Evolutionary conservation across 768 basidiomycete genomes (phyloP).

Genomic region (Auriscalpium orientale): DNA sequence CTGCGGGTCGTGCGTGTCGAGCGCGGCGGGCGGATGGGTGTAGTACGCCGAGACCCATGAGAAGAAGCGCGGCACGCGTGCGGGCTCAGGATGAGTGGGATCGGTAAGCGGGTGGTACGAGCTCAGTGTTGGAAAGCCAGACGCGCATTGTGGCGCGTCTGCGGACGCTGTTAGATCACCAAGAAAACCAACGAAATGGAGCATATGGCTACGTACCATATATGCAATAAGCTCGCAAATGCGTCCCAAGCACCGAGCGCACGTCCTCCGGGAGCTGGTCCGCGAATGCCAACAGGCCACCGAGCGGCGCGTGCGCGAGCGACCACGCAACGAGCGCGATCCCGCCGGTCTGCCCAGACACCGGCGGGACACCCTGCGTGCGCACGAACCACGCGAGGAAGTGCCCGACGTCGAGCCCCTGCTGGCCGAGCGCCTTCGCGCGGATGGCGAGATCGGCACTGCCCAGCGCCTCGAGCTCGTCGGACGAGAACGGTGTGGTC

Average conservation of each 20-base stretch:
- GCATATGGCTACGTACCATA: conserved; percentile 5
- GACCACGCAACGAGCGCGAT: conserved; percentile 14
- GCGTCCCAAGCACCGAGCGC: conserved; percentile 1
- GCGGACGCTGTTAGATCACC: not conserved
- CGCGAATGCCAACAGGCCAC: conserved; percentile 8
- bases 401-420: conserved; percentile 8
- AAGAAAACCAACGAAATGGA: not conserved
- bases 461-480: conserved; percentile 14
- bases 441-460: conserved; percentile 8
- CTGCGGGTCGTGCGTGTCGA: not conserved
- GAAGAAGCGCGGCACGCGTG: conserved; percentile 12
- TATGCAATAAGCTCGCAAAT: conserved; percentile 10
- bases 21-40: conserved; percentile 5
- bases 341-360: conserved; percentile 2
- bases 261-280: conserved; percentile 8
- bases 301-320: conserved; percentile 9
- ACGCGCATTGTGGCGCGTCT: conserved; percentile 10
- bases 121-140: conserved; percentile 7
- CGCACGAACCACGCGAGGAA: conserved; percentile 14
- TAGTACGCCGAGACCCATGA: conserved; percentile 15
- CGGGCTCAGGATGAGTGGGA: not conserved
- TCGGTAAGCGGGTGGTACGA: conserved; percentile 11
- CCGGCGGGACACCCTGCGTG: conserved; percentile 3
- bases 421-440: conserved; percentile 4
- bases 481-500: conserved; percentile 13